Evolutionary conservation across 140 eudicot species (phyloP), one percentile per base, ranked within the genome.

Genomic region (Eryngium alpinum): DNA sequence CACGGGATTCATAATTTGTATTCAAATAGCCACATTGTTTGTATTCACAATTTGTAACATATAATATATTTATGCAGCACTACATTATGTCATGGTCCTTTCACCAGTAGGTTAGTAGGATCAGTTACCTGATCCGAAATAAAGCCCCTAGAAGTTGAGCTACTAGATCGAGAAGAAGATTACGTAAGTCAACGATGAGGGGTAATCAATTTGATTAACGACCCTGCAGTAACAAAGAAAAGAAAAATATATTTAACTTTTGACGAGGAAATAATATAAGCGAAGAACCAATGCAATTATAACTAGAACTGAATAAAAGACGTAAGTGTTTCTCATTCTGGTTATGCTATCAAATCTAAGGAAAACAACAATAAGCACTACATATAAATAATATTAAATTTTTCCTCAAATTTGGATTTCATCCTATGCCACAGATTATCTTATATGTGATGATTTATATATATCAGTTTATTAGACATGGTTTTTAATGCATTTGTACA

Each of bases 111-210:
- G 62, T n/a, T 22, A 75, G 80, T 46, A 74, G 31, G 38, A 79
- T 69, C 24, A 22, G n/a, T 85, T 88, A 92, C 98, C 98, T 93
- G 86, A 96, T 93, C 77, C 98, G 90, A 17, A 98, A 95, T 49
- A 95, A 86, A 79, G 99, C 99, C 80, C 99, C 99, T n/a, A 95
- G 88, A 34, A 95, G 99, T 79, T 95, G 99, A 31, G 99, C 99
- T 83, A 95, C 99, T 16, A 93, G 87, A 83, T 95, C 99, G 49
- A 95, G 90, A 78, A 95, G 98, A 72, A 95, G 96, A 50, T 98
- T 97, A 80, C 99, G 91, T 75, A 95, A 84, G 86, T 95, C 99
- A 31, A 95, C 97, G 78, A 95, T 62, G 99, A 95, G 82, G 99
- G 99, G 85, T 95, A 95, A 65, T 95, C 99, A 85, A 91, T 91